Conservation (phyloP, 2,329 filamentous ascomycete genomes). For the Lachnellula occidentalis region DNA sequence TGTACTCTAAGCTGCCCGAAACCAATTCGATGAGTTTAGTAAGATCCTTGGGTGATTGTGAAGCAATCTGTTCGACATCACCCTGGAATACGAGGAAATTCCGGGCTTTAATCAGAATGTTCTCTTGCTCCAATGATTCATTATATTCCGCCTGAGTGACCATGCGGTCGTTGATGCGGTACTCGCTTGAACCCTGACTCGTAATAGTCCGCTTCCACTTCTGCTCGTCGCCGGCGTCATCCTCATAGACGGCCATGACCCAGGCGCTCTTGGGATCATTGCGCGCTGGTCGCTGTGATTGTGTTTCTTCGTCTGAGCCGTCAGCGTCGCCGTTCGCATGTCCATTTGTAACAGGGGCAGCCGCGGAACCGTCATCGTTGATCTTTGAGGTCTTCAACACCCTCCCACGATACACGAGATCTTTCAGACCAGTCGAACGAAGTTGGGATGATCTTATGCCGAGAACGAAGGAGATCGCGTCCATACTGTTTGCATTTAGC, state of each 20-base stretch:
- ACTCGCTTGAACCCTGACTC: slow-evolving; percentile 81
- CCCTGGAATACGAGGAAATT: slow-evolving; percentile 99
- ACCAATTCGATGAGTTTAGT: slow-evolving; percentile 96
- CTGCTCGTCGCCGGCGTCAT: slow-evolving; percentile 91
- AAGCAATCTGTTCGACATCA: slow-evolving; percentile 94
- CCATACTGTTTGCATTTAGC: slow-evolving; percentile 64
- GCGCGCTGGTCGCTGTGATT: slow-evolving; percentile 58
- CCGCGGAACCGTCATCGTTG: slow-evolving; percentile 75
- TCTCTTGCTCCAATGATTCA: slow-evolving; percentile 82
- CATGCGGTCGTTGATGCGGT: slow-evolving; percentile 88
- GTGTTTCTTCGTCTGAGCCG: slow-evolving; percentile 51
- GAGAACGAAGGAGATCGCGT: slow-evolving; percentile 97
- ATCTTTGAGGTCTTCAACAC: slow-evolving; percentile 90
- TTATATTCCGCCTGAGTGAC: slow-evolving; percentile 93
- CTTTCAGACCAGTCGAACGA: slow-evolving; percentile 86
- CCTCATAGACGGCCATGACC: slow-evolving; percentile 99
- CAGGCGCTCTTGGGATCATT: slow-evolving; percentile 90
- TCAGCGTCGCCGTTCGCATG: slow-evolving; percentile 56
- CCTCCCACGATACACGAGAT: slow-evolving; percentile 91
- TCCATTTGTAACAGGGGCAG: slow-evolving; percentile 49
- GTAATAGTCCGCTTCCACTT: slow-evolving; percentile 96
- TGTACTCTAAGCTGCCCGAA: slow-evolving; percentile 90
- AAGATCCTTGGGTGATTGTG: slow-evolving; percentile 88
- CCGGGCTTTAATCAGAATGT: slow-evolving; percentile 94
- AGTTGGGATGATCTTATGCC: slow-evolving; percentile 99